Conservation (phyloP, 768 basidiomycete species). For the Tephrocybe rancida region DNA sequence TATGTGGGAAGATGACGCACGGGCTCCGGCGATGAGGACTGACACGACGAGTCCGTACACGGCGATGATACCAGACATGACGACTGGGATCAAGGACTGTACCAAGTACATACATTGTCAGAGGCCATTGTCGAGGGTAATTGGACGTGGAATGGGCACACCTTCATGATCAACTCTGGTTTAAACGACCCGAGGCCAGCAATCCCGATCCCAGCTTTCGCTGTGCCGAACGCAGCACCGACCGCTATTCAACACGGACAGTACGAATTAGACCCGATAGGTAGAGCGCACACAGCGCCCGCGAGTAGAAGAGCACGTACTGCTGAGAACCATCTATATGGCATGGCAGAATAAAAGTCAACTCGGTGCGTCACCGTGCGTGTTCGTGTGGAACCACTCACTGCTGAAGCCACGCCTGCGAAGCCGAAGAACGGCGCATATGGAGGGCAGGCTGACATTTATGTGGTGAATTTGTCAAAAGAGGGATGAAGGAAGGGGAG, state of each 20-base stretch:
- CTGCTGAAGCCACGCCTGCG: constrained; percentile 92
- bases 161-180: constrained; percentile 99
- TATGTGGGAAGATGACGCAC: constrained; percentile 29
- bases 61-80: constrained; percentile 98
- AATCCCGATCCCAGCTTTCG: constrained; percentile 97
- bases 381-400: constrained; percentile 40
- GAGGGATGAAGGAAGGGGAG: not conserved
- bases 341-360: not conserved
- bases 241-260: constrained; percentile 53
- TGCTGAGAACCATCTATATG: constrained; percentile 90
- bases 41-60: constrained; percentile 97
- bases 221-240: constrained; percentile 95
- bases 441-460: constrained; percentile 79
- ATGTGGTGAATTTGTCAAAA: not conserved
- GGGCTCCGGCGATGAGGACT: constrained; percentile 80
- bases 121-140: not conserved
- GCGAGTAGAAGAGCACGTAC: constrained; percentile 49
- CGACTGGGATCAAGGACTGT: constrained; percentile 93
- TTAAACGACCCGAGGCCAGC: constrained; percentile 91
- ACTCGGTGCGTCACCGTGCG: constrained; percentile 1
- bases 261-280: not conserved
- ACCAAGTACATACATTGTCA: not conserved
- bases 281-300: not conserved
- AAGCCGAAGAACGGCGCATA: constrained; percentile 99
- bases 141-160: constrained; percentile 29